Conservation (phyloP, 768 basidiomycete genomes). For the Terana coerulea region DNA sequence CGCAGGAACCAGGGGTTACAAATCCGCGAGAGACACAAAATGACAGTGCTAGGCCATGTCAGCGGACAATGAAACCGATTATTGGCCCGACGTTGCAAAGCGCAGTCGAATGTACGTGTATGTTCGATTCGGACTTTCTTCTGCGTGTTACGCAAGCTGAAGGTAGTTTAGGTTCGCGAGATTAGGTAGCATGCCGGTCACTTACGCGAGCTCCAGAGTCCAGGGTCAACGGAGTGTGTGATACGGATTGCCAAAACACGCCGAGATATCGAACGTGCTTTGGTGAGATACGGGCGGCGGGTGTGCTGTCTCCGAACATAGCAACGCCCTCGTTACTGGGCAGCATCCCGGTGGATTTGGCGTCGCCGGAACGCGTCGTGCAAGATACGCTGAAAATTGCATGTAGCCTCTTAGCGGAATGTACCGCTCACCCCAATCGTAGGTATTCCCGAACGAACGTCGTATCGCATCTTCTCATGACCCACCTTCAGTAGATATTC, state of each 20-base stretch:
- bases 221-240: background rate
- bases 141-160: too few relatives aligned
- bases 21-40: too few relatives aligned
- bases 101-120: too few relatives aligned
- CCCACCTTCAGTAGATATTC: background rate
- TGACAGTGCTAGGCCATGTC: background rate
- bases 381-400: background rate
- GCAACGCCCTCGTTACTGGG: background rate
- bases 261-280: background rate
- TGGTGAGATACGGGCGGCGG: background rate
- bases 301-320: background rate
- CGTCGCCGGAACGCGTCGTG: background rate
- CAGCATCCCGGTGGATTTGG: background rate
- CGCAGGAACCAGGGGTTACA: background rate
- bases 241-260: background rate
- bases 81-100: too few relatives aligned
- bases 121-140: too few relatives aligned
- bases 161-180: too few relatives aligned
- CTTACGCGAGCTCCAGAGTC: background rate
- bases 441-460: too few relatives aligned
- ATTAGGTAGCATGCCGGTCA: too few relatives aligned
- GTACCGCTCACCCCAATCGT: too few relatives aligned
- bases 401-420: background rate
- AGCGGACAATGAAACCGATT: background rate
- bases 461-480: background rate